These are phyloP conservation scores for Aspergillus mulundensis DNA, from an alignment of 495 filamentous ascomycete genomes.

Conservation along the genomic window DNA sequence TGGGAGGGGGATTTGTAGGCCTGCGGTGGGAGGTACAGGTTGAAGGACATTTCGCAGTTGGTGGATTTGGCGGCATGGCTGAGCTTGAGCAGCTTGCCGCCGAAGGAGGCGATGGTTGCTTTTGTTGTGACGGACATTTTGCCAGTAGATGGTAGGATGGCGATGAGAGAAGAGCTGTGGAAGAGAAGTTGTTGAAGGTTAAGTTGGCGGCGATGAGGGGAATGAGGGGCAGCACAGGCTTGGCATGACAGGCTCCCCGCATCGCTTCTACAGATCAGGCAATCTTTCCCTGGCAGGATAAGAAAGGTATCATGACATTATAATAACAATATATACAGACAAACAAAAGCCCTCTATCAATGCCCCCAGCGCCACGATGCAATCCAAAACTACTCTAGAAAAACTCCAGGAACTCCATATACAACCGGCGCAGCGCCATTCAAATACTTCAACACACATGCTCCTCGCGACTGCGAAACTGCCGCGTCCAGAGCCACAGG, in stretches of 20 bases:
- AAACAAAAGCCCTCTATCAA: conserved; percentile 1
- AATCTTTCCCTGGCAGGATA: conserved; percentile 6
- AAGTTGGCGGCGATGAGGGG: conserved; percentile 18
- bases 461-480: conserved; percentile 63
- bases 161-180: not conserved
- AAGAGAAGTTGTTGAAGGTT: not conserved
- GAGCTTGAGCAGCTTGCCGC: conserved; percentile 92
- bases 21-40: conserved; percentile 63
- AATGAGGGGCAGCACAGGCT: conserved; percentile 17
- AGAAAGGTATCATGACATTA: not conserved
- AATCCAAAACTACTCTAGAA: conserved; percentile 48
- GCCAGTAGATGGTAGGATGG: not conserved
- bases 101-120: conserved; percentile 86
- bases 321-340: not conserved
- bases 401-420: conserved; percentile 85
- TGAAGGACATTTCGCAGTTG: conserved; percentile 63
- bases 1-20: conserved; percentile 33
- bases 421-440: conserved; percentile 91
- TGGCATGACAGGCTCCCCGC: conserved; percentile 4
- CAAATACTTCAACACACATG: conserved; percentile 81
- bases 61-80: conserved; percentile 70
- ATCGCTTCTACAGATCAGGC: conserved; percentile 8
- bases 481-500: conserved; percentile 64
- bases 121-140: conserved; percentile 79
- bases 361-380: not conserved